These are phyloP conservation scores for Dalbergia cochinchinensis DNA, from an alignment of 306 rosid genomes.

Conservation along the genomic window DNA sequence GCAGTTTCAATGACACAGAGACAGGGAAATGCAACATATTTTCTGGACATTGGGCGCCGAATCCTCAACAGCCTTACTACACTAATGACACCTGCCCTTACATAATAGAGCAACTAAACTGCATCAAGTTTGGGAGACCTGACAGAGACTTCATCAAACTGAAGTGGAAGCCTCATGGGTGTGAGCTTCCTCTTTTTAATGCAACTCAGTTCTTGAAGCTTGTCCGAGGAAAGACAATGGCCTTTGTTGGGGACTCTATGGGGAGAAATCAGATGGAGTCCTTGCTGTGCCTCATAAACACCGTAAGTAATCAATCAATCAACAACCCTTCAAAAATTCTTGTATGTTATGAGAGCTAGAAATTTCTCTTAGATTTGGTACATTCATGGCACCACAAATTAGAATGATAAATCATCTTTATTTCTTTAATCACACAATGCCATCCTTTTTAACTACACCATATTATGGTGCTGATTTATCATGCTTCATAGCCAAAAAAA, in stretches of 20 bases:
- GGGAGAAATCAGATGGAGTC: constrained; percentile 79
- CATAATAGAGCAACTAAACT: constrained; percentile 68
- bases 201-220: constrained; percentile 68
- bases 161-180: constrained; percentile 79
- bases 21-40: constrained; percentile 60
- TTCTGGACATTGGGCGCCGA: constrained; percentile 71
- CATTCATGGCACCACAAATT: too few species aligned
- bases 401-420: too few species aligned
- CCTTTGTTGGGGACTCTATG: constrained; percentile 85
- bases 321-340: too few species aligned
- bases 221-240: constrained; percentile 69
- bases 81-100: constrained; percentile 59
- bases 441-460: too few species aligned
- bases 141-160: constrained; percentile 65
- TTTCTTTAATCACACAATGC: too few species aligned
- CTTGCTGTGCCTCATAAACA: constrained; percentile 66
- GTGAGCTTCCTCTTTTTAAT: constrained; percentile 74
- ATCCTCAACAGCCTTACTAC: constrained; percentile 59
- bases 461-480: too few species aligned
- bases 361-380: too few species aligned
- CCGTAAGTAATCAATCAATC: constrained; percentile 27
- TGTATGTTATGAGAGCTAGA: too few species aligned
- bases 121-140: constrained; percentile 71
- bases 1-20: constrained; percentile 24
- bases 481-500: too few species aligned